Evolutionary conservation across 495 filamentous ascomycete species (phyloP).

Genomic region (Trichocladium uniseriatum): DNA sequence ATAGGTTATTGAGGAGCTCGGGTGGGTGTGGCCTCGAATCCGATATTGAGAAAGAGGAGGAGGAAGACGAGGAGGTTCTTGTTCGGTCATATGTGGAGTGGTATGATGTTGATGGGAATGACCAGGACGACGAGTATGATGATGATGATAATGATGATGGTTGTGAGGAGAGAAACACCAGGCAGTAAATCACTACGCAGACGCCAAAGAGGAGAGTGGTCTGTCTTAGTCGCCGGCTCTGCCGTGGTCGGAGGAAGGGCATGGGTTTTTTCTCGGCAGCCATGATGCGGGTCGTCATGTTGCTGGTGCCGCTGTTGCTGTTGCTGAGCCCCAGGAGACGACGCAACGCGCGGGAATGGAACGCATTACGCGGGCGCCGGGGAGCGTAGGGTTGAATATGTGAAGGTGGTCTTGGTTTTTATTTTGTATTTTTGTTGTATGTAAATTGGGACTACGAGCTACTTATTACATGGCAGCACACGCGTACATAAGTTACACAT

Average conservation of each 20-base stretch:
- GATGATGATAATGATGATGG: neutral
- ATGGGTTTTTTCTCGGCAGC: neutral
- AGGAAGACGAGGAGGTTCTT: too few relatives aligned
- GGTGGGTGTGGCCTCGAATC: constrained; percentile 14
- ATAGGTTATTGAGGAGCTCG: constrained; percentile 31
- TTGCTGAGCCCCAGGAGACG: neutral
- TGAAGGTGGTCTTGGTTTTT: too few relatives aligned
- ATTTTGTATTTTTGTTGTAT: too few relatives aligned
- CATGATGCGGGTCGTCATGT: neutral
- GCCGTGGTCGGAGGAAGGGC: constrained; percentile 13
- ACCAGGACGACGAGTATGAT: neutral
- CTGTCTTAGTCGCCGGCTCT: constrained; percentile 27
- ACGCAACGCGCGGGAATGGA: too few relatives aligned
- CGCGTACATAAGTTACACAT: too few relatives aligned
- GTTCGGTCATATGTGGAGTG: too few relatives aligned
- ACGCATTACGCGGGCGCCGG: too few relatives aligned
- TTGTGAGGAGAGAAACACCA: constrained; percentile 24
- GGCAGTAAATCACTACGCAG: constrained; percentile 29
- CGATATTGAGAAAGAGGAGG: too few relatives aligned
- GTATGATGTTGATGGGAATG: too few relatives aligned
- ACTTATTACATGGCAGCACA: too few relatives aligned
- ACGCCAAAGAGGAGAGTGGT: constrained; percentile 20
- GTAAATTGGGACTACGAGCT: too few relatives aligned
- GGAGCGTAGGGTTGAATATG: too few relatives aligned
- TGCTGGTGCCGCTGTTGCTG: neutral